Conservation (phyloP, 306 rosid species). For the Dryas octopetala region DNA sequence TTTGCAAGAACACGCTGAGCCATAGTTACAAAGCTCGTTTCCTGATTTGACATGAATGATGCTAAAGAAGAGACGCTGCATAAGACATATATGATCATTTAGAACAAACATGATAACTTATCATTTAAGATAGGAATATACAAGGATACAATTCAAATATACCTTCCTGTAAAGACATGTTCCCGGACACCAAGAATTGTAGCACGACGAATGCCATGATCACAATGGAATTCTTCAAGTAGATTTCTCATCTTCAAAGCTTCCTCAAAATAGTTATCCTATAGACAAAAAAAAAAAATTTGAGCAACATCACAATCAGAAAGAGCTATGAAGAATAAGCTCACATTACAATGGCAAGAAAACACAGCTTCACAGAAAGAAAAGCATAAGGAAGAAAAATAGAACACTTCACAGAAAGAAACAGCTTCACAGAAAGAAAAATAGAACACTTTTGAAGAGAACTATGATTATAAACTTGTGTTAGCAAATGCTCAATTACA, state of each 20-base stretch:
- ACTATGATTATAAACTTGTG: too few relatives aligned
- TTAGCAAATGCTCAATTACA: too few relatives aligned
- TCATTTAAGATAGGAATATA: background rate
- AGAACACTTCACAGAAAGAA: too few relatives aligned
- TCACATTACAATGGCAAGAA: background rate
- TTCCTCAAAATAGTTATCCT: conserved; percentile 66
- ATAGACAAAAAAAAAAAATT: background rate
- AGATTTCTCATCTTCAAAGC: conserved; percentile 94
- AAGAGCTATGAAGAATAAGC: background rate
- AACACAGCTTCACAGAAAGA: too few relatives aligned
- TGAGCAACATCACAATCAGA: conserved; percentile 10
- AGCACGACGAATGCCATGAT: conserved; percentile 80
- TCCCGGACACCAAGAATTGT: conserved; percentile 95
- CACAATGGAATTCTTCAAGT: conserved; percentile 78
- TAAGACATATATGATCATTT: conserved; percentile 15
- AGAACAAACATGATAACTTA: background rate
- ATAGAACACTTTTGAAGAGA: too few relatives aligned
- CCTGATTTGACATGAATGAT: conserved; percentile 89
- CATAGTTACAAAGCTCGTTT: conserved; percentile 86
- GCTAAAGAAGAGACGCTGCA: conserved; percentile 95
- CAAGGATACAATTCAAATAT: conserved; percentile 15
- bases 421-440: too few relatives aligned
- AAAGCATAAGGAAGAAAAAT: too few relatives aligned
- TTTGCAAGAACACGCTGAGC: conserved; percentile 95
- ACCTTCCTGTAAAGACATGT: conserved; percentile 96